Evolutionary conservation across 1,284 basidiomycete species (phyloP), one percentile per base, ranked within the genome.

Genomic region (Mycosarcoma mackinlayi): DNA sequence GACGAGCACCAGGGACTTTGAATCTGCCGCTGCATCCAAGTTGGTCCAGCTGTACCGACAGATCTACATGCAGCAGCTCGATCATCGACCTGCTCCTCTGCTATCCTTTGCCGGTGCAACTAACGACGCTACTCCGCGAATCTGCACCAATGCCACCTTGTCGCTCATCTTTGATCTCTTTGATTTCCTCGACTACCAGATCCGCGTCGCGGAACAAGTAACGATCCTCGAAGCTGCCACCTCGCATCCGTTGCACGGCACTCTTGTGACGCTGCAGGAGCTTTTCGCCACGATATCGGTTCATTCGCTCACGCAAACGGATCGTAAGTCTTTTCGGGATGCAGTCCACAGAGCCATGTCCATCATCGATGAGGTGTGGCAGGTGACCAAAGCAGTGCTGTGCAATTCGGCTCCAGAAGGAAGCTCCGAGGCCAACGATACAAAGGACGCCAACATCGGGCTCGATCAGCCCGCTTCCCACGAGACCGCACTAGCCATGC

Each of bases 351-450:
- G 71, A 33, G 76, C 79, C 39, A 63, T n/a, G 19, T 28, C 6
- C 50, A n/a, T 77, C 18, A 71, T 84, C 34, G 64, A 77, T 52
- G 61, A 73, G 13, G 73, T 78, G 0, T 84, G 83, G 83, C 41
- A 59, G 10, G 63, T 83, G 31, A 79, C 81, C 4, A 44, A 60
- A 11, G 73, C 78, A 2, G 77, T 84, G 21, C 68, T 84, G 1
- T 81, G 80, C 33, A 81, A 79, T 4, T 75, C 63, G 8, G 79
- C 81, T 5, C 79, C 81, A 1, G 83, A 83, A 35, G 72, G 67
- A 24, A 54, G 54, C 34, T 62, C 56, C 1, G 63, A 57, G 10
- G 58, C 46, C 6, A 34, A 16, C 7, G 24, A 48, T 24, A 19
- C 58, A 3, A 53, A 47, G 14, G 56, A 63, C 44, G 62, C 62